Evolutionary conservation across 1,139 yeast genomes (phyloP), one percentile per base, ranked within the genome.

Genomic region (Yamadazyma siamensis): DNA sequence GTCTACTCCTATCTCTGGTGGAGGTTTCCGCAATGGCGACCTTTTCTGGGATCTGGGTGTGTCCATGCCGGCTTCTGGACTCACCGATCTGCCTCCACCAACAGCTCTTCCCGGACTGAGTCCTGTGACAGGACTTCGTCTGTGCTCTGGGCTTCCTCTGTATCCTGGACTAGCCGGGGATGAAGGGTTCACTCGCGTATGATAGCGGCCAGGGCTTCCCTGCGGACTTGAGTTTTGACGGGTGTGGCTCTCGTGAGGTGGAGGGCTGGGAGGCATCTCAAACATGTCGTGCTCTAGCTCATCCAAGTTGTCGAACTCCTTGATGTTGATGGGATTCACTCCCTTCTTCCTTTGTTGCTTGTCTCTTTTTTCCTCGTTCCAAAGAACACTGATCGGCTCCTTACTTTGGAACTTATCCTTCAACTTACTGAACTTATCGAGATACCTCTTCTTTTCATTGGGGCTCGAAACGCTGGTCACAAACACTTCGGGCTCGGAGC

Each of bases 371-470:
- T 42, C 40, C 4, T 15, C 17, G 15, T 28, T 36, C 44, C 44
- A 43, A 6, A 42, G 26, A 20, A 24, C 39, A 5, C 56, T 46
- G 16, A 63, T 50, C 4, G 70, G 62, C 31, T 65, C 71, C 40
- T 58, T 63, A n/a, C 56, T 42, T 32, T 52, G 56, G 35, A 65
- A 56, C 38, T 56, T 61, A 26, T 40, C 46, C 34, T 54, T 61
- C 25, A 66, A 42, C 43, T 56, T 62, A 33, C 47, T 46, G 34
- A 67, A 51, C 31, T 59, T 61, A 15, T 44, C 39, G 7, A 47
- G 44, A 32, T 52, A 54, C 32, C 54, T 58, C 25, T 49, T 49
- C 24, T 39, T 41, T 23, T 29, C 28, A 7, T 23, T 30, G 8
- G 29, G 32, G n/a, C 28, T 21, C n/a, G 20, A 18, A 8, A 23